Base-by-base conservation (phyloP, 2,329 filamentous ascomycete genomes). In the Colletotrichum trifolii region DNA sequence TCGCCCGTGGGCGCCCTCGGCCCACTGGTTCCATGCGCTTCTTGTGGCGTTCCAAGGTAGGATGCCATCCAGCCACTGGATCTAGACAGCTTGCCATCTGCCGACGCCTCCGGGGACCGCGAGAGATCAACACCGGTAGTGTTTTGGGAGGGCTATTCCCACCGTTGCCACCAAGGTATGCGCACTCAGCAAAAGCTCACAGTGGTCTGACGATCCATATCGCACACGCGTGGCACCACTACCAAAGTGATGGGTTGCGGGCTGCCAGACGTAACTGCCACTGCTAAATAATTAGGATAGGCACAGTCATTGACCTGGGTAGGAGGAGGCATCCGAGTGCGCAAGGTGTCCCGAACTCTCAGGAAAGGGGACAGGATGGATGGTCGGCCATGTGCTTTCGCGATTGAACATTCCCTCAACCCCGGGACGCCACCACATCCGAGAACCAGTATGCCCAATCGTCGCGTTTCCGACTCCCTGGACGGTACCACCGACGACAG, bases 401-500 rank as follows among this genome's bases (percentile, higher is more conserved):
- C 13, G 54, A 64, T 49, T 34, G 33, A 13, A 35, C 47, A 54
- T 47, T n/a, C 38, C 52, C 43, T 40, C 47, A 39, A 45, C 17
- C 25, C 47, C 13, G 45, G 25, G 38, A 33, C 45, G 36, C 45
- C 34, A 25, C 38, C 40, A 33, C 59, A 49, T 50, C 9, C 64
- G 25, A 64, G 2, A 12, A 38, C 36, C 13, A 50, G 11, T 35
- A 34, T 4, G 5, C 11, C 64, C 64, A 64, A 59, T 56, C 54
- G 45, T 60, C 42, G 39, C 17, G 49, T 43, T 64, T 53, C 64
- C 64, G 61, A 47, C 61, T 52, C 48, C 25, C 42, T 67, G 60
- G 61, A 66, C 42, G 62, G 62, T 56, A 43, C 62, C 53, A 64
- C 64, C 42, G 35, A 59, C 25, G 53, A 49, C n/a, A 64, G 48